phyloP scores from a whole-genome alignment of 1,139 yeast genomes.

The Dujonia santamariae region DNA sequence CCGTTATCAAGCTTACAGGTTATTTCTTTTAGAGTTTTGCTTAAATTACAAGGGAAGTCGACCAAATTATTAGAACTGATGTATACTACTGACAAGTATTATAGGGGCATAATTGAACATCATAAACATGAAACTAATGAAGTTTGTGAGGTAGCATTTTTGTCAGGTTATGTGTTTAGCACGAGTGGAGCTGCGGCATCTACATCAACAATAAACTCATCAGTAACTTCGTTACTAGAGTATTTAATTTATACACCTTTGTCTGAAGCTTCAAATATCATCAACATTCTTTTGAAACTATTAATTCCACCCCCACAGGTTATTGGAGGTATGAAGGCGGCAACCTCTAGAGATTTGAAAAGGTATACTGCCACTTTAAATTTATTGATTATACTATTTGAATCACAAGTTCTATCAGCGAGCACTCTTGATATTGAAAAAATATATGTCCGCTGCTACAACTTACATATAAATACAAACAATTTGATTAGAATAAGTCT shows the following conservation, averaged over 20 bases:
- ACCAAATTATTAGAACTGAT: background rate
- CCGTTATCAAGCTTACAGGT: slow-evolving; percentile 38
- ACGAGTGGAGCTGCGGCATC: slow-evolving; percentile 44
- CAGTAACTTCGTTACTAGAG: slow-evolving; percentile 3
- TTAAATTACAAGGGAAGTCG: slow-evolving; percentile 2
- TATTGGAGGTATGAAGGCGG: slow-evolving; percentile 7
- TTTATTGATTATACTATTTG: slow-evolving; percentile 38
- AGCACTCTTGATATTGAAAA: slow-evolving; percentile 31
- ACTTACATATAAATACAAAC: slow-evolving; percentile 50
- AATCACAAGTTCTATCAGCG: slow-evolving; percentile 32
- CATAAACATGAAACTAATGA: slow-evolving; percentile 10
- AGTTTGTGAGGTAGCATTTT: slow-evolving; percentile 3
- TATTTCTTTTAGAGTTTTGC: slow-evolving; percentile 19
- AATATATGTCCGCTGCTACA: slow-evolving; percentile 52
- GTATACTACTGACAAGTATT: slow-evolving; percentile 18
- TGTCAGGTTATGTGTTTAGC: slow-evolving; percentile 29
- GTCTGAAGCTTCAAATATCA: slow-evolving; percentile 4
- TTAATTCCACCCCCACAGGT: slow-evolving; percentile 17
- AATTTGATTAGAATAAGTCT: slow-evolving; percentile 29
- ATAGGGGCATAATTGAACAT: slow-evolving; percentile 20
- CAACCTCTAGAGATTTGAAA: slow-evolving; percentile 18
- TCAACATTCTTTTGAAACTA: slow-evolving; percentile 14
- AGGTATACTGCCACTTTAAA: slow-evolving; percentile 22
- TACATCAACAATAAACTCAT: slow-evolving; percentile 38
- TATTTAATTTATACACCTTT: background rate